phyloP scores from a whole-genome alignment of 73 alveolate genomes.

The Breviolum minutum region DNA sequence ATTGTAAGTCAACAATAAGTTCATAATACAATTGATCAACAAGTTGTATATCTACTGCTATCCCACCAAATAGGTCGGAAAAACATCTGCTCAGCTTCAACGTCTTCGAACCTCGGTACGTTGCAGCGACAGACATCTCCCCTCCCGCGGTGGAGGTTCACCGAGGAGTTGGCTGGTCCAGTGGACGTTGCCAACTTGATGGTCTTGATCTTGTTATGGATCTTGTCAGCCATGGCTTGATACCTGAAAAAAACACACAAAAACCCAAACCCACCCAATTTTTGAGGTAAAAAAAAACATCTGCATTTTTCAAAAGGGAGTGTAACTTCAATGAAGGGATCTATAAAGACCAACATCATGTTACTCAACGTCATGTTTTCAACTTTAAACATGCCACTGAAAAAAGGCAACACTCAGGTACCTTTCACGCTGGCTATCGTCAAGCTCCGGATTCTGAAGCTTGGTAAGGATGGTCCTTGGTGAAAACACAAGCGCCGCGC shows the following conservation, averaged over 20 bases:
- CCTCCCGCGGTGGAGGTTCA: not conserved
- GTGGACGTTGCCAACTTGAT: constrained; percentile 72
- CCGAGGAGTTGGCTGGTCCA: not conserved
- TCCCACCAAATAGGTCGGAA: not conserved
- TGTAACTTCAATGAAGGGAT: not conserved
- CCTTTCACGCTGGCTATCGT: constrained; percentile 87
- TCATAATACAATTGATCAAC: no score
- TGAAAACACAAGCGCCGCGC: not conserved
- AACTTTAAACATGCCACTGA: not conserved
- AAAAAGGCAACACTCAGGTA: not conserved
- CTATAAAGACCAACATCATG: not conserved
- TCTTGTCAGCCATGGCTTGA: constrained; percentile 89
- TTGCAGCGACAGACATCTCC: no score
- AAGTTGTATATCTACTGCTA: no score
- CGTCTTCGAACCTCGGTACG: constrained; percentile 61
- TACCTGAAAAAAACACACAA: constrained; percentile 11
- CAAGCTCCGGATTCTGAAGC: constrained; percentile 71
- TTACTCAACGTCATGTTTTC: not conserved
- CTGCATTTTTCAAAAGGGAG: not conserved
- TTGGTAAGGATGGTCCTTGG: constrained; percentile 75
- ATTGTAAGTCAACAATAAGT: no score
- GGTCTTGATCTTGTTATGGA: constrained; percentile 84
- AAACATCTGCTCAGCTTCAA: not conserved
- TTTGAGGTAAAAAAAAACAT: not conserved
- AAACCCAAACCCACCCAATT: no score